phyloP scores from a whole-genome alignment of 2,329 filamentous ascomycete genomes.

The Eurotiales sp. region DNA sequence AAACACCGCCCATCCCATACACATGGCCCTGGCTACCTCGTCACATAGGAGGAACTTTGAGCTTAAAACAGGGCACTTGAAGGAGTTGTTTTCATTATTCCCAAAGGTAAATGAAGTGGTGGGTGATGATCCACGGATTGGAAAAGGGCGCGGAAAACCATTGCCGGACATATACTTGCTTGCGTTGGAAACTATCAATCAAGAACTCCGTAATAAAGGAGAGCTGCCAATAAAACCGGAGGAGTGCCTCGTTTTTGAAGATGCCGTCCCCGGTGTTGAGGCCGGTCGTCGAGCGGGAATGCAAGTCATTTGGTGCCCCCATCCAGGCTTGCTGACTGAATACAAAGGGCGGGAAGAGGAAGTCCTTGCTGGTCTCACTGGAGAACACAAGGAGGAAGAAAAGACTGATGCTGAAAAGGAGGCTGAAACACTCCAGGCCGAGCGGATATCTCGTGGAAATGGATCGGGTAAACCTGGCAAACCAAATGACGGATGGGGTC shows the following conservation, averaged over 20 bases:
- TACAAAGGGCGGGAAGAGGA: constrained; percentile 72
- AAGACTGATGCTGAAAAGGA: constrained; percentile 36
- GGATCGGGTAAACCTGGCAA: constrained; percentile 50
- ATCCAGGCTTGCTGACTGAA: constrained; percentile 71
- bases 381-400: constrained; percentile 60
- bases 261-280: constrained; percentile 90
- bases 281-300: constrained; percentile 86
- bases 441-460: constrained; percentile 25
- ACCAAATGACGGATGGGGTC: constrained; percentile 59
- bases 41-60: constrained; percentile 68
- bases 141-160: constrained; percentile 81
- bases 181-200: constrained; percentile 80
- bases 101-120: constrained; percentile 67
- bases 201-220: constrained; percentile 56
- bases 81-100: constrained; percentile 57
- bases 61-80: constrained; percentile 65
- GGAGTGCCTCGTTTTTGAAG: constrained; percentile 95
- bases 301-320: constrained; percentile 90
- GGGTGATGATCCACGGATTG: constrained; percentile 79
- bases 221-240: constrained; percentile 65
- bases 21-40: constrained; percentile 84
- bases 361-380: constrained; percentile 78
- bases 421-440: constrained; percentile 35
- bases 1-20: constrained; percentile 48
- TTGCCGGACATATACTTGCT: constrained; percentile 91